Conservation (phyloP, 257 asterid genomes). For the Scutellaria galericulata region DNA sequence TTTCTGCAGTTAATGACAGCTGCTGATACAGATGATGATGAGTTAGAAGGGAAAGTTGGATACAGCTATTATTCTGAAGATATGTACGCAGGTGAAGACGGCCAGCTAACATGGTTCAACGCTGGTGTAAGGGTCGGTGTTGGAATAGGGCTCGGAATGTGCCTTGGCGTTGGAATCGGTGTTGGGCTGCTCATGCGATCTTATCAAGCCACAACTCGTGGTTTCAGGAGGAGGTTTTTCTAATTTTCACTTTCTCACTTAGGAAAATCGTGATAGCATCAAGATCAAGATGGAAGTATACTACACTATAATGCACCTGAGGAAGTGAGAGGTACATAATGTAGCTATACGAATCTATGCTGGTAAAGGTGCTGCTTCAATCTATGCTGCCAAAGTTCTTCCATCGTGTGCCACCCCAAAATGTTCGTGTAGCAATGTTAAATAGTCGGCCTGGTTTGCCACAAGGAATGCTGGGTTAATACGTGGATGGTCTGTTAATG, state of each 20-base stretch:
- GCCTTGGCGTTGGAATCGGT: conserved; percentile 67
- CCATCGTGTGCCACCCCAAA: conserved; percentile 26
- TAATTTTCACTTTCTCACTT: conserved; percentile 31
- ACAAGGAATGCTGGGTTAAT: conserved; percentile 33
- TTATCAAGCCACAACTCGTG: conserved; percentile 63
- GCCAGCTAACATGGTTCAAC: conserved; percentile 67
- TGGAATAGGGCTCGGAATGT: conserved; percentile 70
- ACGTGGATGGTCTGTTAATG: conserved; percentile 37
- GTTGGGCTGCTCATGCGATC: conserved; percentile 67
- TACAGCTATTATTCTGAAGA: conserved; percentile 53
- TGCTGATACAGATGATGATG: conserved; percentile 51
- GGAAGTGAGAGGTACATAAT: conserved; percentile 35
- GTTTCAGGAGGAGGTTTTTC: conserved; percentile 59
- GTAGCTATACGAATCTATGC: conserved; percentile 22
- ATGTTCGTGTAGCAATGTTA: background rate
- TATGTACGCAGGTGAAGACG: conserved; percentile 64
- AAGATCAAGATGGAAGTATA: conserved; percentile 29
- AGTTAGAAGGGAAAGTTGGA: conserved; percentile 50
- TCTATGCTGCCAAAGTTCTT: conserved; percentile 28
- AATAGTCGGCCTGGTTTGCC: conserved; percentile 25
- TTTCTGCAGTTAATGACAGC: conserved; percentile 46
- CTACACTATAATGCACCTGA: conserved; percentile 24
- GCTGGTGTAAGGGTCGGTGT: conserved; percentile 77
- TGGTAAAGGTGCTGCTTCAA: conserved; percentile 23
- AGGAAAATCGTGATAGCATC: conserved; percentile 17